A percentile compares a stretch with the other conserved stretches of the same genome.
phyloP scores from a whole-genome alignment of 1,284 basidiomycete genomes.

The Ceratobasidium sp. region DNA sequence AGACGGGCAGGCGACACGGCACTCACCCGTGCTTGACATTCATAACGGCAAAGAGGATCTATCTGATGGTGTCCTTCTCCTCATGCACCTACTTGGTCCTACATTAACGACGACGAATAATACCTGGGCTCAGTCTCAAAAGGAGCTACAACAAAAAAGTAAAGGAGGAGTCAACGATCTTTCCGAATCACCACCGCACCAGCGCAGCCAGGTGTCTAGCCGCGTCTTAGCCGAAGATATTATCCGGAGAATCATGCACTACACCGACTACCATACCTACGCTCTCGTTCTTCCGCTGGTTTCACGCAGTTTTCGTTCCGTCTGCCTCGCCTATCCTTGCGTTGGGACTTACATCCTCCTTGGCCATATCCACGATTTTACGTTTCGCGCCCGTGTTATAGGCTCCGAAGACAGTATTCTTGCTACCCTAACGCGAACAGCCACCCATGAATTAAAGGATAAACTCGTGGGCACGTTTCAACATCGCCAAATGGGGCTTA shows the following conservation, averaged over 20 bases:
- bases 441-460: too few relatives aligned
- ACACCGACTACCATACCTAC: slow-evolving; percentile 4
- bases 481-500: too few relatives aligned
- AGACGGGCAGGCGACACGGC: neutral
- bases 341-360: neutral
- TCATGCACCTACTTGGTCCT: slow-evolving; percentile 3
- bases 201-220: neutral
- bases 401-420: too few relatives aligned
- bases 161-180: neutral
- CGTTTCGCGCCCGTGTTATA: neutral
- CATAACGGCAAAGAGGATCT: neutral
- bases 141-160: too few relatives aligned
- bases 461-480: too few relatives aligned
- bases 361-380: neutral
- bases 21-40: slow-evolving; percentile 8
- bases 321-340: neutral
- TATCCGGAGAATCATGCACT: neutral
- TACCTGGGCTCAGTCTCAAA: neutral
- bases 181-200: neutral
- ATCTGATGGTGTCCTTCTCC: slow-evolving; percentile 1
- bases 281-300: neutral
- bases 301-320: neutral
- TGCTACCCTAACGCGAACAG: too few relatives aligned
- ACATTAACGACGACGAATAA: neutral
- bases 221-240: neutral